Evolutionary conservation across 164 flowering plant species (phyloP).

Genomic region (Saururus chinensis): DNA sequence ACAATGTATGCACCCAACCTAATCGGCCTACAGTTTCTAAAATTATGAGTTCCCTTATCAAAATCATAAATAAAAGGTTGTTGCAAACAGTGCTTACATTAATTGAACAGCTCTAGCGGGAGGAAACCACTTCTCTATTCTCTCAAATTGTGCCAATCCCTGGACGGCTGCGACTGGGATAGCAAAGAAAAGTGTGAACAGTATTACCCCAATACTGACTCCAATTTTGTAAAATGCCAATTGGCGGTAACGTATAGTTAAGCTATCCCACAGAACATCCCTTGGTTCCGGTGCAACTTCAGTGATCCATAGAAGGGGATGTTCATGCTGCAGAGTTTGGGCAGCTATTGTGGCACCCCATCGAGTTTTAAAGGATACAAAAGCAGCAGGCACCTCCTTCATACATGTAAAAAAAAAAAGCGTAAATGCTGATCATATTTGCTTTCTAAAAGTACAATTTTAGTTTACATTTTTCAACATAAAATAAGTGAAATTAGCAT

Average conservation of each 20-base stretch:
- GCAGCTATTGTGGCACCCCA: slow-evolving; percentile 65
- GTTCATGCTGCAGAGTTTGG: slow-evolving; percentile 68
- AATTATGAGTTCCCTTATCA: too few relatives aligned
- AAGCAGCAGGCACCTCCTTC: slow-evolving; percentile 85
- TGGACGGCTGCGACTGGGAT: slow-evolving; percentile 88
- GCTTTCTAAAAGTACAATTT: too few relatives aligned
- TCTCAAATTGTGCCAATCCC: slow-evolving; percentile 79
- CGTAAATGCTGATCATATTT: neutral
- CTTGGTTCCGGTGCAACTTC: slow-evolving; percentile 89
- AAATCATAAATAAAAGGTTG: too few relatives aligned
- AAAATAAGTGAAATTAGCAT: too few relatives aligned
- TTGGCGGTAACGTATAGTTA: slow-evolving; percentile 33
- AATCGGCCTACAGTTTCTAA: too few relatives aligned
- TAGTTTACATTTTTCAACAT: too few relatives aligned
- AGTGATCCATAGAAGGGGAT: slow-evolving; percentile 73
- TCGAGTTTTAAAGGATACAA: slow-evolving; percentile 73
- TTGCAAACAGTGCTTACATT: slow-evolving; percentile 33
- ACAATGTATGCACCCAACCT: too few relatives aligned
- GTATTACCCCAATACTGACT: slow-evolving; percentile 38
- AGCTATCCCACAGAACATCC: slow-evolving; percentile 74
- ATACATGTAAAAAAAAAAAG: slow-evolving; percentile 4
- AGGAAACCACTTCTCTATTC: slow-evolving; percentile 79
- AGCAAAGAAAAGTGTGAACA: slow-evolving; percentile 78
- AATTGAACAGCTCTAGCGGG: slow-evolving; percentile 73
- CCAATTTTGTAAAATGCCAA: slow-evolving; percentile 45